Percentiles rank a stretch among this genome's conserved stretches.
Conservation (phyloP, 148 eudicot species). For the Hydrangea macrophylla region DNA sequence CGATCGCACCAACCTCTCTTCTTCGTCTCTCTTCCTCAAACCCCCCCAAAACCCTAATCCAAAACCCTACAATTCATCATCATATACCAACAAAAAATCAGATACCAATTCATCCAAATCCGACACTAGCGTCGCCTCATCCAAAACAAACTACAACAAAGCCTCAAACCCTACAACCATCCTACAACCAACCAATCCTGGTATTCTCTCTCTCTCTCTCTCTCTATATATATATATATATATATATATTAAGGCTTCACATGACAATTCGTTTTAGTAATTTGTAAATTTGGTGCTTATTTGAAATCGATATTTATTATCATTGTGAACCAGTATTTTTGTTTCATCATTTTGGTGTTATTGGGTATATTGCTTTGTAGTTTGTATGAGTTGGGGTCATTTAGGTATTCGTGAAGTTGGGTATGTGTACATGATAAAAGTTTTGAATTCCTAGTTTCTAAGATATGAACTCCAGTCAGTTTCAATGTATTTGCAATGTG, state of each 20-base stretch:
- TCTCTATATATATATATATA: not conserved
- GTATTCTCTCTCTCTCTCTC: slow-evolving; percentile 24
- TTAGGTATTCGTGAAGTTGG: not conserved
- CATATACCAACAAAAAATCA: not conserved
- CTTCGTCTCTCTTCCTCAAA: slow-evolving; percentile 10
- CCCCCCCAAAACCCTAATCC: not conserved
- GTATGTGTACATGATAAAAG: not conserved
- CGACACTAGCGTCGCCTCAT: slow-evolving; percentile 25
- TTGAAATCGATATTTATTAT: not conserved
- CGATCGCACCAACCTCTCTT: slow-evolving; percentile 21
- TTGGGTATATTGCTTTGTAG: not conserved
- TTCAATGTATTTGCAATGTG: not conserved
- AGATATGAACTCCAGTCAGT: not conserved
- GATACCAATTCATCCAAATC: slow-evolving; percentile 4
- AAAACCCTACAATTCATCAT: slow-evolving; percentile 1
- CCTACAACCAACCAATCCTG: slow-evolving; percentile 4
- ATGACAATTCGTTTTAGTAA: not conserved
- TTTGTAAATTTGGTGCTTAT: not conserved
- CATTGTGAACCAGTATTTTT: not conserved
- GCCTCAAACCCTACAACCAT: not conserved
- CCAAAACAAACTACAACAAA: not conserved
- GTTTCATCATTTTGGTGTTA: not conserved
- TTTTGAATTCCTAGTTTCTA: not conserved
- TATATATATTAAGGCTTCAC: no score
- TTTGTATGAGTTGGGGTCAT: not conserved